phyloP scores from a whole-genome alignment of 139 green algal genomes.

The Tetraselmis striata region DNA sequence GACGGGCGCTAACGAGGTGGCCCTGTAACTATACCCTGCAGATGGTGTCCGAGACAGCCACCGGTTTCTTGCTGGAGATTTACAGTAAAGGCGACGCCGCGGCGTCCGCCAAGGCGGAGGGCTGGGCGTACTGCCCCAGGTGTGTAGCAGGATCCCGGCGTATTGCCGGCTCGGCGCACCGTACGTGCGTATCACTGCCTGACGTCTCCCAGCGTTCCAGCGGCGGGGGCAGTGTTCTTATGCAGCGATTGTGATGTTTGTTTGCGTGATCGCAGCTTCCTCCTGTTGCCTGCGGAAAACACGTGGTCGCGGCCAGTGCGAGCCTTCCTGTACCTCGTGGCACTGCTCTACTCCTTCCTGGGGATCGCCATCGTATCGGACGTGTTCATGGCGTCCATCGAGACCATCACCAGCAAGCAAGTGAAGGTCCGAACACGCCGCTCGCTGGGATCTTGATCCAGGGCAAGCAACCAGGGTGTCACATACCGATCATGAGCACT shows the following conservation, averaged over 20 bases:
- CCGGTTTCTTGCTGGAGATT: neutral
- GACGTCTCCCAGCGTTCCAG: too few species aligned
- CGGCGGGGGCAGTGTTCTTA: too few species aligned
- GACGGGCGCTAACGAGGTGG: too few species aligned
- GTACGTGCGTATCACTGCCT: too few species aligned
- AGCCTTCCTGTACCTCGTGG: neutral
- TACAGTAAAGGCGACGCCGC: neutral
- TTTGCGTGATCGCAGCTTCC: neutral
- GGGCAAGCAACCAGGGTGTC: too few species aligned
- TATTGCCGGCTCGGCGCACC: too few species aligned
- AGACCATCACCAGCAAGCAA: conserved; percentile 13
- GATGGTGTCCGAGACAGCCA: neutral
- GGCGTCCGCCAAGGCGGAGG: neutral
- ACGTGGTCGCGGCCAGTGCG: neutral
- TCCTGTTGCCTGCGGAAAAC: neutral
- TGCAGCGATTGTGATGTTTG: too few species aligned
- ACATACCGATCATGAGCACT: too few species aligned
- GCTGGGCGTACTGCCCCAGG: neutral
- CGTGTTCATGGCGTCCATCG: conserved; percentile 13
- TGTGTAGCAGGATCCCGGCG: too few species aligned
- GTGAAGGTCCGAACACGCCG: too few species aligned
- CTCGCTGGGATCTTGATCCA: too few species aligned
- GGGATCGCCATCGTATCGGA: conserved; percentile 9
- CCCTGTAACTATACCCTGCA: too few species aligned
- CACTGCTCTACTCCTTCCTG: conserved; percentile 9